These are phyloP conservation scores for Oryza coarctata DNA, from an alignment of 176 grass and related monocot species.

Conservation along the genomic window DNA sequence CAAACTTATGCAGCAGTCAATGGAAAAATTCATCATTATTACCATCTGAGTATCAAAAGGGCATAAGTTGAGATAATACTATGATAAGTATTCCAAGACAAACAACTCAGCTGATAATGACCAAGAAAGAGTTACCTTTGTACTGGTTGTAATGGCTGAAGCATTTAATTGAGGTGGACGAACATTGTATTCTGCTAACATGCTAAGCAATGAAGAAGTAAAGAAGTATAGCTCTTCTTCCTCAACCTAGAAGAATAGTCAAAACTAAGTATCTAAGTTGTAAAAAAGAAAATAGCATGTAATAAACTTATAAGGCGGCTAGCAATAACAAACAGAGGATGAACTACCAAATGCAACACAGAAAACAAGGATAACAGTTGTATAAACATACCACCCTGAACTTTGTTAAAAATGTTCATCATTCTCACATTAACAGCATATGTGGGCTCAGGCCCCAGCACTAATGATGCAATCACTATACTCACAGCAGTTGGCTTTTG, in stretches of 20 bases:
- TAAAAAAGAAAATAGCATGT: slow-evolving; percentile 4
- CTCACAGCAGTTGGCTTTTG: neutral
- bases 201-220: slow-evolving; percentile 88
- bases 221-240: slow-evolving; percentile 89
- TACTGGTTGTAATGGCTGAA: slow-evolving; percentile 64
- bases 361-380: slow-evolving; percentile 11
- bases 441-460: neutral
- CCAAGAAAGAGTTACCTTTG: slow-evolving; percentile 57
- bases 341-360: neutral
- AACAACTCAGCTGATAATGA: neutral
- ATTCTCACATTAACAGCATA: neutral
- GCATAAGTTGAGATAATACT: neutral
- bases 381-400: slow-evolving; percentile 10
- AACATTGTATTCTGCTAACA: slow-evolving; percentile 77
- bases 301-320: slow-evolving; percentile 16
- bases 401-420: neutral
- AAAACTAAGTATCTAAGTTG: slow-evolving; percentile 21
- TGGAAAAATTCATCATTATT: neutral
- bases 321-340: neutral
- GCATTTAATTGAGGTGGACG: slow-evolving; percentile 73
- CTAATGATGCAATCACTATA: neutral
- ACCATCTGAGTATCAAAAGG: neutral
- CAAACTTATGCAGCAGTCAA: neutral
- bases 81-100: slow-evolving; percentile 13
- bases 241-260: slow-evolving; percentile 56